A percentile compares a stretch with the other conserved stretches of the same genome.
These are phyloP conservation scores for Fagopyrum esculentum DNA, from an alignment of 148 eudicot genomes.

Conservation along the genomic window DNA sequence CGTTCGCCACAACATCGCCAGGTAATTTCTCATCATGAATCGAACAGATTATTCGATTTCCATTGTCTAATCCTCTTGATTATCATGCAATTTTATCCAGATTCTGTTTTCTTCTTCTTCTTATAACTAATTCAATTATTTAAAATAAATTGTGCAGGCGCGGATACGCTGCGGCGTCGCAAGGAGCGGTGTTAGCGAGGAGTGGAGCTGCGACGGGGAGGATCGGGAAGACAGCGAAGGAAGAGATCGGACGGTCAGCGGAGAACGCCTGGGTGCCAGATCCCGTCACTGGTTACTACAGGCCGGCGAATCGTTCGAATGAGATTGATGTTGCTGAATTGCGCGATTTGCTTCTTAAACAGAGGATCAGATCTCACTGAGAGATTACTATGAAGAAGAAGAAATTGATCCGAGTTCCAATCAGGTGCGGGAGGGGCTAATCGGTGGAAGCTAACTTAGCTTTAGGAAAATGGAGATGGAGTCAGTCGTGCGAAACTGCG, in stretches of 20 bases:
- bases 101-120: background rate
- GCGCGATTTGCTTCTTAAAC: constrained; percentile 43
- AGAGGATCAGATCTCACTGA: constrained; percentile 10
- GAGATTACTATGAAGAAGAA: background rate
- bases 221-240: constrained; percentile 23
- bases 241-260: constrained; percentile 25
- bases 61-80: background rate
- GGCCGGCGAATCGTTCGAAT: constrained; percentile 45
- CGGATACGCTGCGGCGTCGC: constrained; percentile 13
- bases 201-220: constrained; percentile 15
- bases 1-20: background rate
- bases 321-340: constrained; percentile 60
- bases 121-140: background rate
- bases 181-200: constrained; percentile 13
- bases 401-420: background rate
- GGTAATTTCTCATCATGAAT: background rate
- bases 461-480: background rate
- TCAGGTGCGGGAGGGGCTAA: background rate
- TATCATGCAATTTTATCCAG: background rate
- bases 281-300: constrained; percentile 71
- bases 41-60: too few species aligned
- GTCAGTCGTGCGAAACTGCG: background rate
- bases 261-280: constrained; percentile 63
- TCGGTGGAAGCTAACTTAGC: background rate
- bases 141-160: constrained; percentile 7